These are phyloP conservation scores for Lithospermum erythrorhizon DNA, from an alignment of 257 asterid species.

Conservation along the genomic window DNA sequence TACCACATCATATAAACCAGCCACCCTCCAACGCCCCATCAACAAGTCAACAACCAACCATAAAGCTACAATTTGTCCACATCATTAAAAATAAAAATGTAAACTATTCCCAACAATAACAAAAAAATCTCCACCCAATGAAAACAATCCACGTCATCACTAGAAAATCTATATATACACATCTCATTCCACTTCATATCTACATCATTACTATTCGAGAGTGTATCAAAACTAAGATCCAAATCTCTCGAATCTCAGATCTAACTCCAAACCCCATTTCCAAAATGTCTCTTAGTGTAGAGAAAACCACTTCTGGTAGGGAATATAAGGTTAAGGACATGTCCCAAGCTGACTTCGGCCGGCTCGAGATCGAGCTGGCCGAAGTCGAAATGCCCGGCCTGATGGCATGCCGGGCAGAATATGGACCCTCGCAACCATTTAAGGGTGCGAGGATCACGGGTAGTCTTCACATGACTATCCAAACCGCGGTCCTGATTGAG, in stretches of 20 bases:
- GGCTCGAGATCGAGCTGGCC: conserved; percentile 37
- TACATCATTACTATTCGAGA: background rate
- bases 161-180: background rate
- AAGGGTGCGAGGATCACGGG: conserved; percentile 40
- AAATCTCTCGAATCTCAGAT: too few relatives aligned
- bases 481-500: conserved; percentile 35
- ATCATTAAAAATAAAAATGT: too few relatives aligned
- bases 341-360: background rate
- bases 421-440: conserved; percentile 35
- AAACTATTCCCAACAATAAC: background rate
- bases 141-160: background rate
- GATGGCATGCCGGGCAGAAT: conserved; percentile 41
- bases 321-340: background rate
- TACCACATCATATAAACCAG: too few relatives aligned
- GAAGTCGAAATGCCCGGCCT: conserved; percentile 62
- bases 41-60: background rate
- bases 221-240: too few relatives aligned
- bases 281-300: background rate
- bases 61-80: background rate
- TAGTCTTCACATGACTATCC: conserved; percentile 40
- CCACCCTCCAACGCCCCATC: background rate
- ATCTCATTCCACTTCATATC: background rate
- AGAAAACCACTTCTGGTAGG: background rate
- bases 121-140: too few relatives aligned
- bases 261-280: background rate